phyloP scores from a whole-genome alignment of 2,329 filamentous ascomycete genomes.

The Colletotrichum navitas region DNA sequence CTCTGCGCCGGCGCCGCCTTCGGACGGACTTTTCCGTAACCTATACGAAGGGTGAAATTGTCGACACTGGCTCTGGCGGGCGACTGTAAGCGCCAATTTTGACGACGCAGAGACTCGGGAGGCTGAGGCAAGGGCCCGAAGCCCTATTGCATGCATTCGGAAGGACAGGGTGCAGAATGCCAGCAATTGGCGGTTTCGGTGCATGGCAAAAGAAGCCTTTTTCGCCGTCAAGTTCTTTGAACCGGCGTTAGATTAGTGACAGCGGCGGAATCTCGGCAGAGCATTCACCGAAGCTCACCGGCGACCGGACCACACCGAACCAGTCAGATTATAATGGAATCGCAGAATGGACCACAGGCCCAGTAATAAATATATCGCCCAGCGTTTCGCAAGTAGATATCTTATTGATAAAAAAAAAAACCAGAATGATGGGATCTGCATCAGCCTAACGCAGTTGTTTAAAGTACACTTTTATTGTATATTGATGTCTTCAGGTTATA shows the following conservation, averaged over 20 bases:
- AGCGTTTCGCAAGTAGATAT: neutral
- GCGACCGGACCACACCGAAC: conserved; percentile 24
- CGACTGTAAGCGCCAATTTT: conserved; percentile 30
- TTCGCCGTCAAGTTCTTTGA: conserved; percentile 24
- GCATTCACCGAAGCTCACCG: conserved; percentile 37
- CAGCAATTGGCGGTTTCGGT: conserved; percentile 42
- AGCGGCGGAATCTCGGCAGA: conserved; percentile 42
- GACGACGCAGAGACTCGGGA: conserved; percentile 36
- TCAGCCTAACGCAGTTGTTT: neutral
- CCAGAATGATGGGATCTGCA: neutral
- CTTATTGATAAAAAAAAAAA: no score
- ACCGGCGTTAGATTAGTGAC: conserved; percentile 30
- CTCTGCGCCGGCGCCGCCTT: conserved; percentile 35
- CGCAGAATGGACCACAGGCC: conserved; percentile 1
- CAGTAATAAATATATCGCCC: neutral
- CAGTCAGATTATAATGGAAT: neutral
- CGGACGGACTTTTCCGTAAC: conserved; percentile 36
- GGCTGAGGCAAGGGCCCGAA: conserved; percentile 45
- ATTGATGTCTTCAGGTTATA: neutral
- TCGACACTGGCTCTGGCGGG: conserved; percentile 42
- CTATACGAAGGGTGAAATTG: conserved; percentile 41
- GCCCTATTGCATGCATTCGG: conserved; percentile 48
- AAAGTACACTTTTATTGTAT: neutral
- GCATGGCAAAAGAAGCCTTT: conserved; percentile 25
- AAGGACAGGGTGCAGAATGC: conserved; percentile 33